Evolutionary conservation across 352 stramenopile species (phyloP).

Genomic region (Bremia lactucae): DNA sequence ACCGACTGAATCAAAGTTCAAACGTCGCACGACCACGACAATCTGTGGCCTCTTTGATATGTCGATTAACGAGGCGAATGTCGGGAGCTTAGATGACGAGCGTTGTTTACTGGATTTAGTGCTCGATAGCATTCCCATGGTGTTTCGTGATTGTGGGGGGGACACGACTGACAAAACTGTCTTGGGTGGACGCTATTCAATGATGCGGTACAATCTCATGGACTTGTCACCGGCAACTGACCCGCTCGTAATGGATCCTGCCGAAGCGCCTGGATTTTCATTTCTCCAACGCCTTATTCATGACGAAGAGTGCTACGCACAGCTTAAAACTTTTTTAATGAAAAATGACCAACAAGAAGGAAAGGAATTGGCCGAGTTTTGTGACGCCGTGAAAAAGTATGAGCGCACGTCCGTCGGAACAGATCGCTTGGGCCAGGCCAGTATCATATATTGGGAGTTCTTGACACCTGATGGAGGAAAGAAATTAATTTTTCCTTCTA

Average conservation of each 20-base stretch:
- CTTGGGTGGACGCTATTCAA: constrained; percentile 66
- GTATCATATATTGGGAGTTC: constrained; percentile 80
- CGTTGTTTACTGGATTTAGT: constrained; percentile 68
- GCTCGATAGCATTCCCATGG: constrained; percentile 78
- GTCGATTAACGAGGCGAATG: constrained; percentile 52
- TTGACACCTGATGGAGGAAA: constrained; percentile 49
- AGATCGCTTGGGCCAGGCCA: constrained; percentile 65
- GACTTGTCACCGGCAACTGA: constrained; percentile 30
- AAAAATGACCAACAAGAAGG: constrained; percentile 46
- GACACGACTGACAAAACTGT: constrained; percentile 83
- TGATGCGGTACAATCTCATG: constrained; percentile 66
- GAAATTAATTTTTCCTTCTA: constrained; percentile 48
- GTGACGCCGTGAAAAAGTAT: constrained; percentile 75
- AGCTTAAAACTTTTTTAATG: constrained; percentile 60
- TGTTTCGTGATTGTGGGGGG: constrained; percentile 76
- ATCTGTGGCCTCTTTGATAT: constrained; percentile 77
- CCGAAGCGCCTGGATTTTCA: constrained; percentile 59
- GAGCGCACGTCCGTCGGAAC: constrained; percentile 55
- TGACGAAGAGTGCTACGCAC: constrained; percentile 81
- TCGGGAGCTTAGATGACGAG: constrained; percentile 73
- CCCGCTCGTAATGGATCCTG: constrained; percentile 53
- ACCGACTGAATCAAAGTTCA: constrained; percentile 26
- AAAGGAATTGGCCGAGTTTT: constrained; percentile 73
- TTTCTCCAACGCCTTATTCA: constrained; percentile 82
- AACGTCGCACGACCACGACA: constrained; percentile 22